A percentile compares a stretch with the other conserved stretches of the same genome.
These are phyloP conservation scores for Sporothrix inflata DNA, from an alignment of 2,329 filamentous ascomycete genomes.

Conservation along the genomic window DNA sequence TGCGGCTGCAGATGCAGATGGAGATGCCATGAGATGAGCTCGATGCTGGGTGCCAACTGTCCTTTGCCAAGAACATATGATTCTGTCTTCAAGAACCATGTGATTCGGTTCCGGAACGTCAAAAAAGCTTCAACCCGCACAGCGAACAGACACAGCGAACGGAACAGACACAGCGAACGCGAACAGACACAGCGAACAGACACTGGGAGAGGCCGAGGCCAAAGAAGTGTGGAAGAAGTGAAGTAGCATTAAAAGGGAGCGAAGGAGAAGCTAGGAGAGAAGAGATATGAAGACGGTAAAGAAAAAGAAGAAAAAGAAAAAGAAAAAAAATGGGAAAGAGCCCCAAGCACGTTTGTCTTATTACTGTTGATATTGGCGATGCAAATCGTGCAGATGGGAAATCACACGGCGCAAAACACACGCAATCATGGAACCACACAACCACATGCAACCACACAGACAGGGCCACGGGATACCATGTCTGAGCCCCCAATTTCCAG, in stretches of 20 bases:
- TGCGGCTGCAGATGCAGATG: background rate
- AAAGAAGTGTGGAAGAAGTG: too few relatives aligned
- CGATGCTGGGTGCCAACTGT: background rate
- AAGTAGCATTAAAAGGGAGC: too few relatives aligned
- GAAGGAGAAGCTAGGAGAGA: too few relatives aligned
- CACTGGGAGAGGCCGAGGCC: background rate
- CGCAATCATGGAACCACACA: background rate
- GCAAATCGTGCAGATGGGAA: background rate
- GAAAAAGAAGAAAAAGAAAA: background rate
- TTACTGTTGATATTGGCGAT: background rate
- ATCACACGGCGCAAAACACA: background rate
- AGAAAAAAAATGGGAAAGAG: background rate
- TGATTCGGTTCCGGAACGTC: background rate
- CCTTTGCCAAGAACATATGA: background rate
- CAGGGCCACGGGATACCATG: background rate
- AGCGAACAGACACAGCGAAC: background rate
- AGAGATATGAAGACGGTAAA: background rate
- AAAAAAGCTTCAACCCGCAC: background rate
- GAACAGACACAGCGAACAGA: background rate
- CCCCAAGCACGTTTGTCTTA: slow-evolving; percentile 3
- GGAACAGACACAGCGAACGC: background rate
- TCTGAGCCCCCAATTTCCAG: slow-evolving; percentile 11
- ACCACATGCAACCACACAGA: slow-evolving; percentile 18
- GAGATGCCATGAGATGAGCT: slow-evolving; percentile 13
- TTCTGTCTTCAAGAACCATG: background rate